These are phyloP conservation scores for Cocos nucifera DNA, from an alignment of 176 grass and related monocot species.

Conservation along the genomic window DNA sequence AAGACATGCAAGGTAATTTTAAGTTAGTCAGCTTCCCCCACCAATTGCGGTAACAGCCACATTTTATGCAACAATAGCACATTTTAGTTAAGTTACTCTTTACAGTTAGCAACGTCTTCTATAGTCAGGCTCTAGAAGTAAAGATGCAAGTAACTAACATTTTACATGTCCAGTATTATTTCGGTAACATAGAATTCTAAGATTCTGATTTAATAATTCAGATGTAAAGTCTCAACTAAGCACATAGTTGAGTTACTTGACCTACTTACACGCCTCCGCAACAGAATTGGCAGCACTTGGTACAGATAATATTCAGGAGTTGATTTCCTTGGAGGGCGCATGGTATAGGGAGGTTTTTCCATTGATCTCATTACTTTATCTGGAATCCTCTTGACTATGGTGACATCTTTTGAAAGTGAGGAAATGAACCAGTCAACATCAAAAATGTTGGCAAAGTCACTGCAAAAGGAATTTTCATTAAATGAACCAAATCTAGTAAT, in stretches of 20 bases:
- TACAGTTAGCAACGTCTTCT: neutral
- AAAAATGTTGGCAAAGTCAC: slow-evolving; percentile 91
- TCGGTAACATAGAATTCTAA: too few species aligned
- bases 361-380: slow-evolving; percentile 86
- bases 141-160: too few species aligned
- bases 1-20: too few species aligned
- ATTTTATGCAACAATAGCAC: too few species aligned
- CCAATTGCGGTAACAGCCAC: too few species aligned
- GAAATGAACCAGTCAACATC: slow-evolving; percentile 85
- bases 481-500: neutral
- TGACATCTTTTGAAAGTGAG: slow-evolving; percentile 66
- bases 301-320: slow-evolving; percentile 70
- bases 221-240: too few species aligned
- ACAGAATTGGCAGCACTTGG: slow-evolving; percentile 88
- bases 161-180: too few species aligned
- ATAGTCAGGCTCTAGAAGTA: neutral
- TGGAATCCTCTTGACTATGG: slow-evolving; percentile 69
- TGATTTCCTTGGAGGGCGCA: slow-evolving; percentile 94
- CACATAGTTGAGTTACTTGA: neutral
- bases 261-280: slow-evolving; percentile 81
- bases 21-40: too few species aligned
- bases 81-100: too few species aligned
- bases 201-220: too few species aligned
- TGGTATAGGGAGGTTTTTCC: slow-evolving; percentile 92
- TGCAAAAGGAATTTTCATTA: slow-evolving; percentile 18